phyloP scores from a whole-genome alignment of 1,284 basidiomycete genomes.

The Cutaneotrichosporon sp. region DNA sequence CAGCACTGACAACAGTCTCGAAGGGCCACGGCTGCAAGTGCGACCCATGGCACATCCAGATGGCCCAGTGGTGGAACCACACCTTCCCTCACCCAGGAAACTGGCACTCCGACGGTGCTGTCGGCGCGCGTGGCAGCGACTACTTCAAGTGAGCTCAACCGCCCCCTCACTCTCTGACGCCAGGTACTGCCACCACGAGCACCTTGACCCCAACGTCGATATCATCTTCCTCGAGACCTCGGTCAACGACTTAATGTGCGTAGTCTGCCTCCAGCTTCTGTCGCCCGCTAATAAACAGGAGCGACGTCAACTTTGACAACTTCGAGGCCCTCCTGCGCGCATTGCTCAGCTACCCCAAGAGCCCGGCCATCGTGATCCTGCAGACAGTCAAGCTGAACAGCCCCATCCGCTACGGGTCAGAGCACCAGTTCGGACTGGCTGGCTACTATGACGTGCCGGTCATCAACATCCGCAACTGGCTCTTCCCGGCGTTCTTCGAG shows the following conservation, averaged over 20 bases:
- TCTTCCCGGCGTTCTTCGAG: constrained; percentile 2
- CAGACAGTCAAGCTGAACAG: constrained; percentile 5
- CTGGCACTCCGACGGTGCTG: background rate
- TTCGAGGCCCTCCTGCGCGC: constrained; percentile 11
- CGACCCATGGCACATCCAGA: constrained; percentile 1
- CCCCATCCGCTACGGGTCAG: background rate
- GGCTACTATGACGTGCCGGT: constrained; percentile 11
- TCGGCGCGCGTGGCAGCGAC: constrained; percentile 11
- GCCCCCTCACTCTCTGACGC: background rate
- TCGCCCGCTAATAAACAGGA: constrained; percentile 1
- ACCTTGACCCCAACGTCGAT: constrained; percentile 5
- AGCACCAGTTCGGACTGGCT: background rate
- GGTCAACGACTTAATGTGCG: constrained; percentile 11
- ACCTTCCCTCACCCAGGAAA: constrained; percentile 80
- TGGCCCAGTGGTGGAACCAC: constrained; percentile 93
- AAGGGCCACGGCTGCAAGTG: constrained; percentile 8
- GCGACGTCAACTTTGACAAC: constrained; percentile 4
- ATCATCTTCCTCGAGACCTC: constrained; percentile 8
- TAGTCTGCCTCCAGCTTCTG: too few species aligned
- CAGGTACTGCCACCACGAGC: constrained; percentile 12
- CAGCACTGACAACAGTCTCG: constrained; percentile 6
- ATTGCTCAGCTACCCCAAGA: constrained; percentile 5
- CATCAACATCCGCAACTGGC: constrained; percentile 12
- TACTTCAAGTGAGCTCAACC: constrained; percentile 13
- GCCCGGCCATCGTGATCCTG: constrained; percentile 2